Evolutionary conservation across 768 basidiomycete genomes (phyloP).

Genomic region (Phanerodontia chrysosporium): DNA sequence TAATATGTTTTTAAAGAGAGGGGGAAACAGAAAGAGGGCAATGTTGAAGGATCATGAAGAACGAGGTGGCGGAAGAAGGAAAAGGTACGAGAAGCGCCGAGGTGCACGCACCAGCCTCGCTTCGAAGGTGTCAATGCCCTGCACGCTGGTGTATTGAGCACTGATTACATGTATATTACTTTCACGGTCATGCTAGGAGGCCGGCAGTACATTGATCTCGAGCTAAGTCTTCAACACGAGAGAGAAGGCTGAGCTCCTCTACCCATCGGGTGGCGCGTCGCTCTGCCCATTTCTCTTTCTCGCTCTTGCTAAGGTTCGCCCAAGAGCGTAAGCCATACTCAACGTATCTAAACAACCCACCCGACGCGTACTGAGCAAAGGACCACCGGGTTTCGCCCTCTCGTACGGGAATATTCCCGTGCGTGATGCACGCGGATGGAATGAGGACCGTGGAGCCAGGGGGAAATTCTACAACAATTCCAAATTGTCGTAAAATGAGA

Average conservation of each 20-base stretch:
- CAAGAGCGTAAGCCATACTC: constrained; percentile 4
- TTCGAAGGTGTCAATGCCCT: too few species aligned
- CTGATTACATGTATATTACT: neutral
- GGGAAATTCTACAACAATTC: constrained; percentile 12
- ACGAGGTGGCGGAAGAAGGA: too few species aligned
- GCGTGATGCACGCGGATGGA: constrained; percentile 11
- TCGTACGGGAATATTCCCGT: constrained; percentile 13
- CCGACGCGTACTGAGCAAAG: constrained; percentile 18
- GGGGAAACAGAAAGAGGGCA: too few species aligned
- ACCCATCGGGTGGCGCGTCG: neutral
- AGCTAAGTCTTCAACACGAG: neutral
- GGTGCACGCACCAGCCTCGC: too few species aligned
- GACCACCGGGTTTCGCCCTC: constrained; percentile 6
- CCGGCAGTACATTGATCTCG: neutral
- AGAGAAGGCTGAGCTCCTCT: neutral
- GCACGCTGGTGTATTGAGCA: neutral
- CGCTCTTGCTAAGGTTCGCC: neutral
- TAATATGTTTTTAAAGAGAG: too few species aligned
- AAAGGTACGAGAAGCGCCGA: too few species aligned
- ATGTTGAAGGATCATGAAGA: too few species aligned
- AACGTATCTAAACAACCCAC: constrained; percentile 13
- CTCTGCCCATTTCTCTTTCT: neutral
- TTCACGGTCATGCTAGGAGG: neutral
- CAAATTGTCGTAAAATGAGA: constrained; percentile 9
- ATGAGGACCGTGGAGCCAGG: constrained; percentile 13